A percentile compares a stretch with the other conserved stretches of the same genome.
These are phyloP conservation scores for Euphorbia lathyris DNA, from an alignment of 345 rosid species.

Conservation along the genomic window DNA sequence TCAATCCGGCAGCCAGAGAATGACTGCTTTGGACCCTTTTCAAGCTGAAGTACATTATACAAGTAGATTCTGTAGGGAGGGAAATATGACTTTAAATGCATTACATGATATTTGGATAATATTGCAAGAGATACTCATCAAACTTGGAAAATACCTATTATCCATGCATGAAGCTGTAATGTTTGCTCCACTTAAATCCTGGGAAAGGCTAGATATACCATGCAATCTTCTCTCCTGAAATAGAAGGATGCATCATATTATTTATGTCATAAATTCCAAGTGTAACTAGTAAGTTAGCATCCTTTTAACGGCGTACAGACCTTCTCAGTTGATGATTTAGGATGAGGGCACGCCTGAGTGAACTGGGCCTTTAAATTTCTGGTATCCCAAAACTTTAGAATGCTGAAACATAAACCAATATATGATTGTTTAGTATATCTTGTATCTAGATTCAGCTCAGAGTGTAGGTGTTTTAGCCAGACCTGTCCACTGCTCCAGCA, in stretches of 20 bases:
- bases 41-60: conserved; percentile 74
- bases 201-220: conserved; percentile 85
- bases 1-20: conserved; percentile 75
- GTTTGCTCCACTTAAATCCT: conserved; percentile 68
- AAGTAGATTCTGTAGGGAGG: conserved; percentile 54
- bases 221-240: conserved; percentile 67
- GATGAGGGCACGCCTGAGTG: conserved; percentile 58
- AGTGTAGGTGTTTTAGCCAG: conserved; percentile 11
- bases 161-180: conserved; percentile 96
- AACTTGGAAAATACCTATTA: conserved; percentile 46
- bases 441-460: background rate
- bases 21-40: conserved; percentile 63
- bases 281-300: background rate
- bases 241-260: background rate
- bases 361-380: conserved; percentile 66
- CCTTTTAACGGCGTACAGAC: conserved; percentile 30
- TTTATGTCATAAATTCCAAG: background rate
- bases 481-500: conserved; percentile 93
- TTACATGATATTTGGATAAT: background rate
- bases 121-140: background rate
- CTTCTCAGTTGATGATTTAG: conserved; percentile 48
- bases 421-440: conserved; percentile 6
- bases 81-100: conserved; percentile 5
- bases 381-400: conserved; percentile 83
- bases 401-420: conserved; percentile 36